Percentiles rank a stretch among this genome's conserved stretches.
phyloP scores from a whole-genome alignment of 139 green algal genomes.

The Chlamydomonas sp. region DNA sequence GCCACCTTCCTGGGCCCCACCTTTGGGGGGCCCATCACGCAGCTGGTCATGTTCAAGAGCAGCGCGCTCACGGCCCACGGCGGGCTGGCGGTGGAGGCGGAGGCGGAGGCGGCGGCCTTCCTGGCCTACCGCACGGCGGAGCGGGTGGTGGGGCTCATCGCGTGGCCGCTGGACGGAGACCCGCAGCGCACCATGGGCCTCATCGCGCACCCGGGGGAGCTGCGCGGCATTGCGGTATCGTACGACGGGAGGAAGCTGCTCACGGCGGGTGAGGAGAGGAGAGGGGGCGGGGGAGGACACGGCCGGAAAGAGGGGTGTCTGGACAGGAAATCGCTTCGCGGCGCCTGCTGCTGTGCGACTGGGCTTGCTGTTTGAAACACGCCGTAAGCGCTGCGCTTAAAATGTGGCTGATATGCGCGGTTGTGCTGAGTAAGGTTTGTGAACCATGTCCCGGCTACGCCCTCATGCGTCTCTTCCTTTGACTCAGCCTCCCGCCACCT shows the following conservation, averaged over 20 bases:
- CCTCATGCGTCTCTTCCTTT: no score
- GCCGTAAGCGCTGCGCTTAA: no score
- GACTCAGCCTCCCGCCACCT: no score
- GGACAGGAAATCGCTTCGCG: no score
- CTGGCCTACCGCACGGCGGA: constrained; percentile 70
- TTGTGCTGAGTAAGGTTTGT: no score
- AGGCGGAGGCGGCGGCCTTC: constrained; percentile 34
- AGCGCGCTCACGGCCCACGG: background rate
- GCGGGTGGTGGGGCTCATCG: constrained; percentile 71
- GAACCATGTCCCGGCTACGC: background rate
- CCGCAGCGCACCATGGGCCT: constrained; percentile 69
- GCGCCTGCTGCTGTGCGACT: no score
- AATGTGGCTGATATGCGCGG: no score
- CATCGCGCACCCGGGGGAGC: constrained; percentile 77
- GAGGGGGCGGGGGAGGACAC: no score
- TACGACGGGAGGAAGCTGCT: constrained; percentile 74
- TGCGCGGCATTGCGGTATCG: constrained; percentile 56
- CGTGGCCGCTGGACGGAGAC: constrained; percentile 74
- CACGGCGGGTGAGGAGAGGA: constrained; percentile 53
- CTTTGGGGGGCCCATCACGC: constrained; percentile 64
- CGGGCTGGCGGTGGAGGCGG: background rate
- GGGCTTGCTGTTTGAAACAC: no score
- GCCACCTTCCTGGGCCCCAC: constrained; percentile 72
- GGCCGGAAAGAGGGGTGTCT: background rate
- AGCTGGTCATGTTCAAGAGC: constrained; percentile 64